These are phyloP conservation scores for Alectoria sarmentosa DNA, from an alignment of 495 filamentous ascomycete species.

Conservation along the genomic window DNA sequence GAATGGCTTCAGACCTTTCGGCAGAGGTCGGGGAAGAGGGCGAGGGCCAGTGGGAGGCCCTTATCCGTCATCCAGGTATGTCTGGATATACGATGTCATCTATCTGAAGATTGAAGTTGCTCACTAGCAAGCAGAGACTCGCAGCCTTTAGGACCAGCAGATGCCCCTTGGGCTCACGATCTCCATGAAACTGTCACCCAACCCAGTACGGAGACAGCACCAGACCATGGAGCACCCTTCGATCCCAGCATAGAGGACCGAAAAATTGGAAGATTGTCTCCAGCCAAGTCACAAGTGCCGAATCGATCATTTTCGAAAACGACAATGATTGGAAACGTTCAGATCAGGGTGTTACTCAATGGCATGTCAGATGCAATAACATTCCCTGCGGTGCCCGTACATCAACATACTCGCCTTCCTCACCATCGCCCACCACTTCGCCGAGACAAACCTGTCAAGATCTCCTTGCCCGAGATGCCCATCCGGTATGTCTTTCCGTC, in stretches of 20 bases:
- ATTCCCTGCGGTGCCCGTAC: slow-evolving; percentile 66
- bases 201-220: slow-evolving; percentile 35
- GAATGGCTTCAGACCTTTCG: slow-evolving; percentile 69
- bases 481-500: slow-evolving; percentile 88
- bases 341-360: slow-evolving; percentile 71
- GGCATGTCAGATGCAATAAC: slow-evolving; percentile 64
- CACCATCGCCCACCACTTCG: slow-evolving; percentile 91
- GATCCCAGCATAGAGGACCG: slow-evolving; percentile 18
- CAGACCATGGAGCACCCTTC: slow-evolving; percentile 16
- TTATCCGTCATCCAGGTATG: slow-evolving; percentile 53
- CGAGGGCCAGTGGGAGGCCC: slow-evolving; percentile 49
- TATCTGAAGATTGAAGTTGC: slow-evolving; percentile 3
- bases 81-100: not conserved
- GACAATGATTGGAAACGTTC: slow-evolving; percentile 65
- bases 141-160: slow-evolving; percentile 48
- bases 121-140: slow-evolving; percentile 35
- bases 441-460: slow-evolving; percentile 92
- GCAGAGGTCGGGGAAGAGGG: slow-evolving; percentile 50
- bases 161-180: slow-evolving; percentile 85
- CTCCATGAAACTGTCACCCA: slow-evolving; percentile 78
- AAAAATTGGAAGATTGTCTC: slow-evolving; percentile 36
- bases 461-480: slow-evolving; percentile 73
- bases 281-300: slow-evolving; percentile 43
- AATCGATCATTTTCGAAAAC: slow-evolving; percentile 66
- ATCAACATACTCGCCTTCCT: slow-evolving; percentile 85